Evolutionary conservation across 805 yeast species (phyloP), one percentile per base, ranked within the genome.

Genomic region (Teunomyces panamensis): DNA sequence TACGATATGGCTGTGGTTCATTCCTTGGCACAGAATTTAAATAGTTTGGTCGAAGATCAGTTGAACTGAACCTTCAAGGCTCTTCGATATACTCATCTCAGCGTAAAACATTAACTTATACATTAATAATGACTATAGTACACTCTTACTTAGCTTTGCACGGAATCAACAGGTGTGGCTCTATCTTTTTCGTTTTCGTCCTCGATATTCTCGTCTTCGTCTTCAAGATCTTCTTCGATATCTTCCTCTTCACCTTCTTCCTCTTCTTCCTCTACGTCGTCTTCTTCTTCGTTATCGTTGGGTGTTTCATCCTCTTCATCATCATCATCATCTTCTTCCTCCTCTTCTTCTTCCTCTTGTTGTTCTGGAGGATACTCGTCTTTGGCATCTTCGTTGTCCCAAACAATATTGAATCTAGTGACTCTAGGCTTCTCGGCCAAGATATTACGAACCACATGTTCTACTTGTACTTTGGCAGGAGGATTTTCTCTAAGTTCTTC

Each of bases 351-450:
- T 8, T 53, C 49, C 30, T 53, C 62, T 56, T 85, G 89, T 54
- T 85, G 89, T 2, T 94, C 94, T 9, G 92, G 95, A 56, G 79
- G 86, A 45, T 83, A 83, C 45, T 87, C 89, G 4, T 74, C 74
- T 49, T 71, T 79, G 30, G 73, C 80, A 46, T 83, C 89, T 42
- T 72, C 76, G 51, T 86, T 87, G 63, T 89, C 96, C 99, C 99
- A 94, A 3, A 90, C 95, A 47, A 94, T 94, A 65, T 94, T 94
- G 69, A 94, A 94, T 54, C 97, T 76, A 5, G 99, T 94, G 35
- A 94, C 99, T 56, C 98, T 78, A 37, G 99, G 99, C 71, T 94
- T 94, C 64, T 94, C 98, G 3, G 98, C 98, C 49, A 94, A 74
- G 32, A 94, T 87, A 67, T 92, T 94, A 61, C 99, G 80, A 27